These are phyloP conservation scores for Xanthoconium purpureum DNA, from an alignment of 768 basidiomycete genomes.

Conservation along the genomic window DNA sequence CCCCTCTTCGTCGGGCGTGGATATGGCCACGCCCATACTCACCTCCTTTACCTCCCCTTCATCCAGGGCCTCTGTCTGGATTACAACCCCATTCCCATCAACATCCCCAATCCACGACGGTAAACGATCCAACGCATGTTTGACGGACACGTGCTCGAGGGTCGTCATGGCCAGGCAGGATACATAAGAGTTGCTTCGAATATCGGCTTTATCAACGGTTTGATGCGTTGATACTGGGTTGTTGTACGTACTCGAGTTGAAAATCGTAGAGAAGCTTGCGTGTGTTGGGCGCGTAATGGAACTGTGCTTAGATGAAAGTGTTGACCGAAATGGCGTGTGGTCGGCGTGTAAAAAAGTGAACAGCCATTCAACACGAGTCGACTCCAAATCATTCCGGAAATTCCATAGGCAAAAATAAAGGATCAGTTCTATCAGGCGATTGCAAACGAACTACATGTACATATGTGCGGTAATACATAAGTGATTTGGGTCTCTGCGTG, in stretches of 20 bases:
- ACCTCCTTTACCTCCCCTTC: constrained; percentile 5
- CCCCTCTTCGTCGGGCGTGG: constrained; percentile 10
- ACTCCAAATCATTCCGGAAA: background rate
- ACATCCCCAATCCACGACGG: constrained; percentile 2
- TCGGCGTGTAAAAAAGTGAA: background rate
- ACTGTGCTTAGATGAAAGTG: background rate
- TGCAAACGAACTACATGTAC: constrained; percentile 27
- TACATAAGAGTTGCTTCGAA: constrained; percentile 14
- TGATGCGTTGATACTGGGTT: background rate
- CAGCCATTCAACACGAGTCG: background rate
- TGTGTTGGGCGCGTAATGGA: background rate
- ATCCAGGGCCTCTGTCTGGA: background rate
- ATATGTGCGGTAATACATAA: constrained; percentile 30
- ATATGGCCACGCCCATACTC: constrained; percentile 14
- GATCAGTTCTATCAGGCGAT: constrained; percentile 13
- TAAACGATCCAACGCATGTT: constrained; percentile 6
- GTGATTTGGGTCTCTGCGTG: constrained; percentile 15
- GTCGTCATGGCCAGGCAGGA: constrained; percentile 24
- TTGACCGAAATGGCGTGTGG: background rate
- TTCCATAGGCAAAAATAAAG: background rate
- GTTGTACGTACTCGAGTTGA: background rate
- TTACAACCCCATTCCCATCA: background rate
- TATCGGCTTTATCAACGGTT: background rate
- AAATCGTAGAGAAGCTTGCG: background rate
- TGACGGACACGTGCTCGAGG: constrained; percentile 22